These are phyloP conservation scores for Petasospora rhodanensis DNA, from an alignment of 1,139 yeast genomes.

Conservation along the genomic window DNA sequence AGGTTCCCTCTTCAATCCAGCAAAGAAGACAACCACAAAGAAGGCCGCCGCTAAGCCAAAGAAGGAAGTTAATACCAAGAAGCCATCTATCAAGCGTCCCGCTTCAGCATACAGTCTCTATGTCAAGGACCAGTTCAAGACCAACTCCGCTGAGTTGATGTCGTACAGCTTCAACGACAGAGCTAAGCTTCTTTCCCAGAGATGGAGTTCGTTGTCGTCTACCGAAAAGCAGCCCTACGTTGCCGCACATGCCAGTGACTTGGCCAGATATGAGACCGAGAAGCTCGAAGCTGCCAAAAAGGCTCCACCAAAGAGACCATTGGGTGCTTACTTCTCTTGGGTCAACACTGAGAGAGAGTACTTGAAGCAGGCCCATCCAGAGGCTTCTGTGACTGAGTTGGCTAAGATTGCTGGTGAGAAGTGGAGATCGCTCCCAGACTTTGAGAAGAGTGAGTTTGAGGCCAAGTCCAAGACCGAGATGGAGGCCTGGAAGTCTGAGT, in stretches of 20 bases:
- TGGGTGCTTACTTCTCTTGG: slow-evolving; percentile 23
- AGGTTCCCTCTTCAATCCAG: too few relatives aligned
- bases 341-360: slow-evolving; percentile 17
- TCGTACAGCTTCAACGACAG: slow-evolving; percentile 12
- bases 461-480: slow-evolving; percentile 3
- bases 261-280: slow-evolving; percentile 13
- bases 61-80: slow-evolving; percentile 5
- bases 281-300: slow-evolving; percentile 12
- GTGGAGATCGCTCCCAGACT: slow-evolving; percentile 26
- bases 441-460: slow-evolving; percentile 20
- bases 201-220: slow-evolving; percentile 26
- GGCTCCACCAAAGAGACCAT: slow-evolving; percentile 28
- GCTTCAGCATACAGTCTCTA: slow-evolving; percentile 13
- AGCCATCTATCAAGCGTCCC: slow-evolving; percentile 11
- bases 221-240: slow-evolving; percentile 20
- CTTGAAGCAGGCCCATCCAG: slow-evolving; percentile 22
- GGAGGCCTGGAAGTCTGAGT: slow-evolving; percentile 13
- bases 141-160: slow-evolving; percentile 12
- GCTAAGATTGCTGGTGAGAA: slow-evolving; percentile 22
- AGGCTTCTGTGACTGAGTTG: slow-evolving; percentile 17
- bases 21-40: slow-evolving; percentile 10
- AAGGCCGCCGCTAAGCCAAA: slow-evolving; percentile 7
- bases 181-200: slow-evolving; percentile 11
- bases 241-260: slow-evolving; percentile 10
- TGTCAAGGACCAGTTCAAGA: slow-evolving; percentile 12